Evolutionary conservation across 1,139 yeast genomes (phyloP), one percentile per base, ranked within the genome.

Genomic region (Lizanozyma gosingica): DNA sequence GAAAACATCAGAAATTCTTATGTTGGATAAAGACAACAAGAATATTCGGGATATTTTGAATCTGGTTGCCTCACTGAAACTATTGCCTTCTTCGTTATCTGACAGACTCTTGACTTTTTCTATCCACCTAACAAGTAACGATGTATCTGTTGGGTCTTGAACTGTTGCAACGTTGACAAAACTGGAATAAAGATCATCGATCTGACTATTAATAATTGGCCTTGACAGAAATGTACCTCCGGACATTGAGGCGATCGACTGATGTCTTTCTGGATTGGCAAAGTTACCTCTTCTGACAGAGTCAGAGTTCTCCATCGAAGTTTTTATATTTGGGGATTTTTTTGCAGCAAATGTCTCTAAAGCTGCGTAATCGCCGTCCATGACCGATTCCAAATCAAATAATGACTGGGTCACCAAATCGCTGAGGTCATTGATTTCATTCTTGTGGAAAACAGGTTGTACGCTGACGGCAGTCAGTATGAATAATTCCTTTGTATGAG

Each of bases 381-480:
- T 78, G 48, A 84, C 77, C 2, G 94, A 85, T 59, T 92, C 96
- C 38, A 92, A 66, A 52, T 92, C 95, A 59, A 90, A 73, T 37
- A 90, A 64, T 14, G 86, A 76, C 43, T 78, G 78, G 3, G 86
- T 83, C 14, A 86, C 92, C 44, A 79, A 63, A 58, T 92, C 98
- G 56, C 92, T 84, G 53, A 92, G 70, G 49, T 80, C 82, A 37
- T 94, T 84, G 40, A 90, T 83, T 51, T 86, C 94, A 47, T 84
- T 83, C 48, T 94, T 78, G 55, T 94, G 95, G 64, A 92, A 92
- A 14, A 90, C 94, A 0, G 98, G 98, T 57, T 92, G 98, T 2
- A 92, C 95, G 47, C 87, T 87, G 9, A 92, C 96, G 0, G 97
- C 97, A 1, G 97, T 81, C 39, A 87, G 81, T 37, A 92, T 72